Percentiles rank a stretch among this genome's conserved stretches.
Evolutionary conservation across 768 basidiomycete species (phyloP).

Genomic region (Kwoniella bestiolae): DNA sequence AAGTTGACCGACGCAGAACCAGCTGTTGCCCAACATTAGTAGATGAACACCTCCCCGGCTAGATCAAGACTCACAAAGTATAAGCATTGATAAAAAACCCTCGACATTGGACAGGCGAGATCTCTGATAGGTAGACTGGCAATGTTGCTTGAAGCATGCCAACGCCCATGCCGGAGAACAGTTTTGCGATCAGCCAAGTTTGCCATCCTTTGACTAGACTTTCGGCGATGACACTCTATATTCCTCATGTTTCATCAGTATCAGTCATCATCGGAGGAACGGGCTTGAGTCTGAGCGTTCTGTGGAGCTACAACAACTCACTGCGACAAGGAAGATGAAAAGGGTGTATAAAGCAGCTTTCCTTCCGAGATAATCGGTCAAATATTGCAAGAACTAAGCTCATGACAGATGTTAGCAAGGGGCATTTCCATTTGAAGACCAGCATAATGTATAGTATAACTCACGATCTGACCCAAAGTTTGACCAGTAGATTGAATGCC

Average conservation of each 20-base stretch:
- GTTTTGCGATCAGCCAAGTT: slow-evolving; percentile 36
- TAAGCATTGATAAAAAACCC: slow-evolving; percentile 42
- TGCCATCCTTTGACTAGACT: slow-evolving; percentile 25
- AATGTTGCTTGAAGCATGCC: slow-evolving; percentile 37
- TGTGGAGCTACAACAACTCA: slow-evolving; percentile 11
- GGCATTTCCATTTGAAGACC: background rate
- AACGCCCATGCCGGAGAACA: slow-evolving; percentile 37
- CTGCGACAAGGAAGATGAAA: slow-evolving; percentile 26
- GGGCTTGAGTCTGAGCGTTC: background rate
- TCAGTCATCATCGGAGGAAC: slow-evolving; percentile 1
- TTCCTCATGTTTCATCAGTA: background rate
- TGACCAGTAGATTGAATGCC: slow-evolving; percentile 37
- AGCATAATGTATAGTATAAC: background rate
- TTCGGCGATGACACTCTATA: slow-evolving; percentile 28
- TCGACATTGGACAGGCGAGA: slow-evolving; percentile 27
- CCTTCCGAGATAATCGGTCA: slow-evolving; percentile 30
- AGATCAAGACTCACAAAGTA: slow-evolving; percentile 21
- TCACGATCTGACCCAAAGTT: slow-evolving; percentile 30
- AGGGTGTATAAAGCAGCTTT: slow-evolving; percentile 31
- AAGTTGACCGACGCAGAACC: slow-evolving; percentile 39
- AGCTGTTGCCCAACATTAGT: slow-evolving; percentile 11
- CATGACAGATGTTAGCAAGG: background rate
- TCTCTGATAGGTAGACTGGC: slow-evolving; percentile 38
- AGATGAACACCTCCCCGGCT: background rate
- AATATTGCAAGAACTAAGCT: slow-evolving; percentile 25